A percentile compares a stretch with the other conserved stretches of the same genome.
These are phyloP conservation scores for Hura crepitans DNA, from an alignment of 441 rosid species.

Conservation along the genomic window DNA sequence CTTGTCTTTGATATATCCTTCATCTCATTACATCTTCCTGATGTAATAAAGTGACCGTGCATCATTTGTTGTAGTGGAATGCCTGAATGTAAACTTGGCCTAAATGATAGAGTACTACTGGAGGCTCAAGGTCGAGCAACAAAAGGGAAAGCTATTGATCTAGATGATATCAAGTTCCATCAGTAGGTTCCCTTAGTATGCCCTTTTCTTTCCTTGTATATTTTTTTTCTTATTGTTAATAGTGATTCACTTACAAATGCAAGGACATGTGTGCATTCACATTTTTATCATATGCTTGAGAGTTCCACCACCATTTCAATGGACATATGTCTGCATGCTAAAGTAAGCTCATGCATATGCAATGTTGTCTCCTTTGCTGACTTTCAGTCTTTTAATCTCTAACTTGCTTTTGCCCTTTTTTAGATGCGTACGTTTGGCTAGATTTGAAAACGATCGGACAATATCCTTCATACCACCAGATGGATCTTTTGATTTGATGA, in stretches of 20 bases:
- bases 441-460: conserved; percentile 89
- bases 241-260: neutral
- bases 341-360: neutral
- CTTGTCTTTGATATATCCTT: neutral
- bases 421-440: conserved; percentile 89
- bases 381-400: neutral
- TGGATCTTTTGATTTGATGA: conserved; percentile 96
- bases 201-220: neutral
- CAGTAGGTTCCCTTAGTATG: conserved; percentile 49
- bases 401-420: neutral
- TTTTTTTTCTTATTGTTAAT: neutral
- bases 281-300: neutral
- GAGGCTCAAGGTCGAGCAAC: conserved; percentile 97
- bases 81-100: conserved; percentile 98
- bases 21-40: neutral
- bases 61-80: conserved; percentile 65
- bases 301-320: neutral
- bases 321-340: neutral
- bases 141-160: conserved; percentile 94
- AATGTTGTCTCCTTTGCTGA: neutral
- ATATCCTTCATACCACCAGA: conserved; percentile 97
- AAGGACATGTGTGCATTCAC: neutral
- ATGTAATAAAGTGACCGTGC: neutral
- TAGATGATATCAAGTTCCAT: conserved; percentile 96
- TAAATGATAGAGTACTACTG: conserved; percentile 87